phyloP scores from a whole-genome alignment of 2,329 filamentous ascomycete genomes.

The Berkeleyomyces basicola region DNA sequence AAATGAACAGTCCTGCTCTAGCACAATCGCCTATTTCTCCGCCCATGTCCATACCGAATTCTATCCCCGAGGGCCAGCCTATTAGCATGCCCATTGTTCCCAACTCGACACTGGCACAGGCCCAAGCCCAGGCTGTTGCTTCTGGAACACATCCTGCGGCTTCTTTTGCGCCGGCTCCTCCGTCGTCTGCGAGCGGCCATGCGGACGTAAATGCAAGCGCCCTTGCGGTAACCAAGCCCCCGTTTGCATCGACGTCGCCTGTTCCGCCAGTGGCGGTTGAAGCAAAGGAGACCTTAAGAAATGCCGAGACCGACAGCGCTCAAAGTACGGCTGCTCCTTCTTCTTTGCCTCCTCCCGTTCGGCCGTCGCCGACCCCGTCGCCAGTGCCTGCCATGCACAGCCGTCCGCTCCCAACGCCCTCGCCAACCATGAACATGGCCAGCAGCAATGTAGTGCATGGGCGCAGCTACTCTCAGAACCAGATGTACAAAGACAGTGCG shows the following conservation, averaged over 20 bases:
- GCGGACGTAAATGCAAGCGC: neutral
- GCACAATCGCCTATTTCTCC: constrained; percentile 6
- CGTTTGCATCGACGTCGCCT: neutral
- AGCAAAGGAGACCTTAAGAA: neutral
- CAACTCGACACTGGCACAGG: constrained; percentile 8
- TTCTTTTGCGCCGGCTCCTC: neutral
- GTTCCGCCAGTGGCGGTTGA: constrained; percentile 1
- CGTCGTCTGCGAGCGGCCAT: neutral
- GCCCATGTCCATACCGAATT: constrained; percentile 8
- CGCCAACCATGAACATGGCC: neutral
- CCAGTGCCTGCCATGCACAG: neutral
- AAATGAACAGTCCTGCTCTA: constrained; percentile 17
- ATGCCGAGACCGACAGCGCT: neutral
- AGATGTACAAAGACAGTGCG: neutral
- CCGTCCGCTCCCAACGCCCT: neutral
- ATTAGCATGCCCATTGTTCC: constrained; percentile 11
- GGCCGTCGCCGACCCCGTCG: neutral
- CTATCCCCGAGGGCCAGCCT: constrained; percentile 10
- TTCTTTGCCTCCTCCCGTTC: neutral
- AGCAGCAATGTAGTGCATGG: neutral
- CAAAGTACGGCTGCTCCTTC: neutral
- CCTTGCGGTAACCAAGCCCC: neutral
- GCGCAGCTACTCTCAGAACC: constrained; percentile 9
- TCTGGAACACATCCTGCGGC: neutral
- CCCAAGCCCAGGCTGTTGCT: constrained; percentile 4